Conservation (phyloP, 495 filamentous ascomycete genomes). For the Penicillium riverlandense region DNA sequence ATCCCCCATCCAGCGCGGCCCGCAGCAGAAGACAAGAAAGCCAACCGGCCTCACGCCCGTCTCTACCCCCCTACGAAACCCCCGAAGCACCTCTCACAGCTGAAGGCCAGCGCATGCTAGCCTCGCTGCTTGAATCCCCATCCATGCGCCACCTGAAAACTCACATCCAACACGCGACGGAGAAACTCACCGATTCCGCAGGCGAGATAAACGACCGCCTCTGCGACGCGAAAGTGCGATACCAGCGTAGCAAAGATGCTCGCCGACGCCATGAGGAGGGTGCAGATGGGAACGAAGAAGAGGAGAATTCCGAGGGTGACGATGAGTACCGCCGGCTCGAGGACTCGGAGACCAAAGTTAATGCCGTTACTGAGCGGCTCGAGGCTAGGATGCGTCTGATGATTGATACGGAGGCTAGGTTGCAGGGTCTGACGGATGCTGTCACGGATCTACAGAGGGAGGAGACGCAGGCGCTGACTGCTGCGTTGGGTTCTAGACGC, state of each 20-base stretch:
- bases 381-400: constrained; percentile 31
- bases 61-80: constrained; percentile 53
- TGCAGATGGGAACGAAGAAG: constrained; percentile 6
- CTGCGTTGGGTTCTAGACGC: constrained; percentile 6
- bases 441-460: constrained; percentile 27
- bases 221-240: constrained; percentile 24
- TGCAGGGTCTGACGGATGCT: constrained; percentile 24
- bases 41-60: constrained; percentile 1
- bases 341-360: constrained; percentile 19
- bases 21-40: no score
- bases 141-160: constrained; percentile 23
- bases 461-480: constrained; percentile 5
- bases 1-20: no score
- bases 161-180: constrained; percentile 28
- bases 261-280: constrained; percentile 5
- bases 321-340: constrained; percentile 20
- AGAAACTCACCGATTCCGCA: constrained; percentile 33
- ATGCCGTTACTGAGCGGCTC: constrained; percentile 25
- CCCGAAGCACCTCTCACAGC: constrained; percentile 42
- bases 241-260: constrained; percentile 18
- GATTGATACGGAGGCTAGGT: constrained; percentile 29
- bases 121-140: constrained; percentile 21
- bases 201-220: constrained; percentile 43
- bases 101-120: constrained; percentile 24
- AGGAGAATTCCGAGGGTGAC: constrained; percentile 5